phyloP scores from a whole-genome alignment of 805 yeast genomes.

The Starmerella scarabaei region DNA sequence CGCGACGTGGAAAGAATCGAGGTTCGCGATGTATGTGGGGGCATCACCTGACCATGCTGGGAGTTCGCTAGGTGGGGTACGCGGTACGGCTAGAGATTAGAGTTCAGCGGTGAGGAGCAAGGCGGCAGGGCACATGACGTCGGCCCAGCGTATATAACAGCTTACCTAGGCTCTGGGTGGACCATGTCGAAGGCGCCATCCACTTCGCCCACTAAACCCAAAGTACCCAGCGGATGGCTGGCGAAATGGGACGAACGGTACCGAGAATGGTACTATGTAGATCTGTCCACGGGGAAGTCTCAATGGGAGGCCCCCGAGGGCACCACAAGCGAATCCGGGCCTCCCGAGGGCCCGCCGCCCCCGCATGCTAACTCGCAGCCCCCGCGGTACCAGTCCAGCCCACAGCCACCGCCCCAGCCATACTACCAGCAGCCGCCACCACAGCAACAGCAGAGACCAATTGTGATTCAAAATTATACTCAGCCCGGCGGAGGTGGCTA shows the following conservation, averaged over 20 bases:
- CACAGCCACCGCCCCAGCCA: slow-evolving; percentile 26
- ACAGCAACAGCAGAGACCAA: slow-evolving; percentile 28
- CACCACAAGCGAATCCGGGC: neutral
- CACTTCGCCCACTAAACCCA: too few relatives aligned
- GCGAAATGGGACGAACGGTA: slow-evolving; percentile 29
- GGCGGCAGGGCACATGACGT: too few relatives aligned
- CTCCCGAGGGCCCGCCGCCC: slow-evolving; percentile 16
- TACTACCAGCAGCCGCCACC: slow-evolving; percentile 26
- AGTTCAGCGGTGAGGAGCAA: too few relatives aligned
- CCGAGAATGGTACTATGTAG: slow-evolving; percentile 73
- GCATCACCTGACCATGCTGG: too few relatives aligned
- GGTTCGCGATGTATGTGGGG: too few relatives aligned
- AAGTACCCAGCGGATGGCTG: slow-evolving; percentile 28
- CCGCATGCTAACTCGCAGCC: neutral
- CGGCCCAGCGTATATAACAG: too few relatives aligned
- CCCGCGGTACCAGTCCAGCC: slow-evolving; percentile 8
- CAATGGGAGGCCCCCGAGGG: slow-evolving; percentile 62
- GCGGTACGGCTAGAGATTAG: too few relatives aligned
- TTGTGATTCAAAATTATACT: slow-evolving; percentile 28
- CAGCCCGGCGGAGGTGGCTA: slow-evolving; percentile 9
- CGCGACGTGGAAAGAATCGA: too few relatives aligned
- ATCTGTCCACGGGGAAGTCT: slow-evolving; percentile 54
- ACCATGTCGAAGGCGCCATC: too few relatives aligned
- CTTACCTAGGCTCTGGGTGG: too few relatives aligned
- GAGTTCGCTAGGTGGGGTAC: too few relatives aligned